Conservation (phyloP, 2,329 filamentous ascomycete species). For the Botrytis tulipae region DNA sequence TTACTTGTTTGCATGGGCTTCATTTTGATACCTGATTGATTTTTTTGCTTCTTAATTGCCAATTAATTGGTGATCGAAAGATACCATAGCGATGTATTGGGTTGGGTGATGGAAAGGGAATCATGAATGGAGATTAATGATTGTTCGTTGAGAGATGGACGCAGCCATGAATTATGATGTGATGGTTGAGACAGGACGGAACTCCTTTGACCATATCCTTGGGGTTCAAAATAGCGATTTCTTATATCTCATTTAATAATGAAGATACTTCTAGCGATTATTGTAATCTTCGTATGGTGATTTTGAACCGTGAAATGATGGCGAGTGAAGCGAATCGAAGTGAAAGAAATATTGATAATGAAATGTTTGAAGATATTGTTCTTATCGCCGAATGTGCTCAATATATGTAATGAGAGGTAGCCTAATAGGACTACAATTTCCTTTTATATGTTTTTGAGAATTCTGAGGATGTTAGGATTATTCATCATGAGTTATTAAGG, state of each 20-base stretch:
- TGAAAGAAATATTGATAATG: background rate
- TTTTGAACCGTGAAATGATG: background rate
- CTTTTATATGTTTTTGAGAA: background rate
- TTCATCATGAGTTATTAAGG: background rate
- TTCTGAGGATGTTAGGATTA: background rate
- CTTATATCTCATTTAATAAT: background rate
- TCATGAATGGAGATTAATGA: background rate
- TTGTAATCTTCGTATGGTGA: background rate
- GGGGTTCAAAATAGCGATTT: background rate
- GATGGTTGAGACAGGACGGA: background rate
- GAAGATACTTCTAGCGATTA: background rate
- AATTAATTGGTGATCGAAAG: background rate
- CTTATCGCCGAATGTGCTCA: background rate
- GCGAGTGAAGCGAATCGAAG: background rate
- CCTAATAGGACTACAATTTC: background rate
- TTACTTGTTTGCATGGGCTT: constrained; percentile 1
- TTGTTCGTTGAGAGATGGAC: background rate
- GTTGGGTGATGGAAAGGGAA: background rate
- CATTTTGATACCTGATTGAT: constrained; percentile 8
- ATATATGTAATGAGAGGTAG: background rate
- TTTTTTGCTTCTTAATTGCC: constrained; percentile 11
- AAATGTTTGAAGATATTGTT: background rate
- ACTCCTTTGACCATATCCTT: background rate
- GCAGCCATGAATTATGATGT: constrained; percentile 7
- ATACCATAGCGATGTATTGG: constrained; percentile 7